phyloP scores from a whole-genome alignment of 805 yeast genomes.

The Helenozyma baotianmanensis region DNA sequence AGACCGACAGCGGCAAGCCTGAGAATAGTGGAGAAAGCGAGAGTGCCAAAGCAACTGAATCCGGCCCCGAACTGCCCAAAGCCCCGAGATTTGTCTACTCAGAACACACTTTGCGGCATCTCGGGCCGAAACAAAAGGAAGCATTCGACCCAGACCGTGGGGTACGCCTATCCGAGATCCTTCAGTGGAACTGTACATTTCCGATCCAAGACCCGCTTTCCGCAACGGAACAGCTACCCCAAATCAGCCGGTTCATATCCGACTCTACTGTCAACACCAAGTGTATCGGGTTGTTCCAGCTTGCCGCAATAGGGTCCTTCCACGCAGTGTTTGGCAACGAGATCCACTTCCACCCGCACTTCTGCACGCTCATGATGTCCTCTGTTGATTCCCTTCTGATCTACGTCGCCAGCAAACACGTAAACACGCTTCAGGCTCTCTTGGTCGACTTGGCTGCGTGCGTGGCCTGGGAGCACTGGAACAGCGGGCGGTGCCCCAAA shows the following conservation, averaged over 20 bases:
- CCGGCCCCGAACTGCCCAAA: too few species aligned
- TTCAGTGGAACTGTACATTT: too few species aligned
- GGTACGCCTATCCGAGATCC: conserved; percentile 8
- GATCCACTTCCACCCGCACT: conserved; percentile 8
- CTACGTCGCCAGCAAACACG: conserved; percentile 2
- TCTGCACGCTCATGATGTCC: conserved; percentile 8
- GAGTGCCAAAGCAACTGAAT: too few species aligned
- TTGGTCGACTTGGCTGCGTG: conserved; percentile 10
- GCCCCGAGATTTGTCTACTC: too few species aligned
- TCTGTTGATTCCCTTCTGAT: conserved; percentile 7
- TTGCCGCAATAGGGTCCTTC: conserved; percentile 7
- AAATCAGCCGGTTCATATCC: too few species aligned
- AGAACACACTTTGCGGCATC: too few species aligned
- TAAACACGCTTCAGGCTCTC: conserved; percentile 7
- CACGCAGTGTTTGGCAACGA: conserved; percentile 6
- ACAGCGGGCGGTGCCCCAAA: conserved; percentile 6
- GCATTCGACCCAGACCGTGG: conserved; percentile 1
- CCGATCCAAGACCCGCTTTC: too few species aligned
- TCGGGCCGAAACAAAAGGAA: too few species aligned
- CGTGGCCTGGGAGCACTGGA: conserved; percentile 15
- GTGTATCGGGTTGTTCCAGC: conserved; percentile 9
- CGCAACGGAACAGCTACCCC: conserved; percentile 2
- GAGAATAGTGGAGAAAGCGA: too few species aligned
- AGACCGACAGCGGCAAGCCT: too few species aligned
- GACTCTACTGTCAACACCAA: background rate